Evolutionary conservation across 495 filamentous ascomycete species (phyloP).

Genomic region (Tuber microsphaerosporum): DNA sequence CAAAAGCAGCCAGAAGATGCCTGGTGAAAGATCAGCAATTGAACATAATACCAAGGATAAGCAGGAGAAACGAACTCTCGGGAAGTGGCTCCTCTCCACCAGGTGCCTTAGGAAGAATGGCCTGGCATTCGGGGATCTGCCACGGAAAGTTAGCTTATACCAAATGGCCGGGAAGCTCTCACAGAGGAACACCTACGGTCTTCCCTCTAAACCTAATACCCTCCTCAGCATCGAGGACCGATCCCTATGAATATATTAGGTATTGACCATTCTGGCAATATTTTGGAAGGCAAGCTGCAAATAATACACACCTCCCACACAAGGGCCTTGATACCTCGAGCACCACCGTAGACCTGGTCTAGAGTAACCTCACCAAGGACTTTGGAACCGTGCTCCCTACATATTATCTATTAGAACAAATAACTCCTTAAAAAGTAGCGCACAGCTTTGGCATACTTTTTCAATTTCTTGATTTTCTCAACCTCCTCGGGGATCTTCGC

Average conservation of each 20-base stretch:
- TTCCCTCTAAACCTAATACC: constrained; percentile 98
- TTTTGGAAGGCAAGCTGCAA: constrained; percentile 6
- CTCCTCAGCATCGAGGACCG: constrained; percentile 95
- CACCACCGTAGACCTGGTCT: constrained; percentile 98
- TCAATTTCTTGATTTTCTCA: constrained; percentile 96
- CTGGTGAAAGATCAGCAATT: constrained; percentile 45
- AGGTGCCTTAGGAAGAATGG: constrained; percentile 89
- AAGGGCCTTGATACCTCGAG: constrained; percentile 94
- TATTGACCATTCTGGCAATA: constrained; percentile 6
- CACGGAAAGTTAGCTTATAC: constrained; percentile 12
- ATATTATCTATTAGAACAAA: constrained; percentile 24
- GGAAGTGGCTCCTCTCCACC: constrained; percentile 94
- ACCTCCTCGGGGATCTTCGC: constrained; percentile 90
- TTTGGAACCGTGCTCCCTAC: constrained; percentile 85
- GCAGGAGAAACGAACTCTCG: constrained; percentile 56
- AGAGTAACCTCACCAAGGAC: constrained; percentile 96
- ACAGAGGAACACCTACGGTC: constrained; percentile 53
- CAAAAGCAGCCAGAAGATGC: constrained; percentile 98
- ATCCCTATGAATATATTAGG: constrained; percentile 53
- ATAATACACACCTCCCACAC: constrained; percentile 75
- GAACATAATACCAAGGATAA: constrained; percentile 1
- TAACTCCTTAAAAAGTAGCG: constrained; percentile 11
- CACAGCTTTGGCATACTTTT: constrained; percentile 59
- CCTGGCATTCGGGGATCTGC: constrained; percentile 93
- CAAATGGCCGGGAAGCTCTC: background rate